Evolutionary conservation across 2,329 filamentous ascomycete species (phyloP).

Genomic region (Harringtonia aguacate): DNA sequence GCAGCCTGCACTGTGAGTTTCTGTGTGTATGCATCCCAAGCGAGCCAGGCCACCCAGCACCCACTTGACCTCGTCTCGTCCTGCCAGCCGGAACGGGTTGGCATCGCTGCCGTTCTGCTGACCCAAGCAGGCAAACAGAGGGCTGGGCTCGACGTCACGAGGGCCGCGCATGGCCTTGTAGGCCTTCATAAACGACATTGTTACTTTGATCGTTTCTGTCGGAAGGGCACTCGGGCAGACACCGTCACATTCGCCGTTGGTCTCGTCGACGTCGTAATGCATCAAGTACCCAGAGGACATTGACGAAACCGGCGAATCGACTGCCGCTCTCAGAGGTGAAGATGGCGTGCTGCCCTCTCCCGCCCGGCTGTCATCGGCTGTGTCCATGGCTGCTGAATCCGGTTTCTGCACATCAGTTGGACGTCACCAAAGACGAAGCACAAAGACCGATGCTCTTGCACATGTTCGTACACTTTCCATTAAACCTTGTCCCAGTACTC

Average conservation of each 20-base stretch:
- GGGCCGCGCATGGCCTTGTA: constrained; percentile 24
- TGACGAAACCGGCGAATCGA: too few relatives aligned
- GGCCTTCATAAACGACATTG: constrained; percentile 15
- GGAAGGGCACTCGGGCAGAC: neutral
- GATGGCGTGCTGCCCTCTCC: too few relatives aligned
- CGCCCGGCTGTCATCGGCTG: too few relatives aligned
- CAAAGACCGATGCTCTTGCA: too few relatives aligned
- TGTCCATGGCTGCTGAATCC: too few relatives aligned
- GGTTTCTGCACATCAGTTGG: too few relatives aligned
- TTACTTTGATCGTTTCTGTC: constrained; percentile 6
- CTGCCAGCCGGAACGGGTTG: neutral
- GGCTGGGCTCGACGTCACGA: constrained; percentile 12
- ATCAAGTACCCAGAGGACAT: too few relatives aligned
- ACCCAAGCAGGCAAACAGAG: constrained; percentile 14
- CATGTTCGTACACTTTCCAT: too few relatives aligned
- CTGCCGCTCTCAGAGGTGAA: too few relatives aligned
- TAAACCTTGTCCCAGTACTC: neutral
- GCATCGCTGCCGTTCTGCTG: constrained; percentile 10
- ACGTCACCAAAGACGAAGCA: too few relatives aligned
- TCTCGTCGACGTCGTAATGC: too few relatives aligned
- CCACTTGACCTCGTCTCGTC: constrained; percentile 4
- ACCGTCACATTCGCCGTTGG: too few relatives aligned
- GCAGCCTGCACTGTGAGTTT: neutral
- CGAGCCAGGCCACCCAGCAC: neutral
- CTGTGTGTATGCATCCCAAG: neutral